phyloP scores from a whole-genome alignment of 768 basidiomycete genomes.

The Amanita exitialis region DNA sequence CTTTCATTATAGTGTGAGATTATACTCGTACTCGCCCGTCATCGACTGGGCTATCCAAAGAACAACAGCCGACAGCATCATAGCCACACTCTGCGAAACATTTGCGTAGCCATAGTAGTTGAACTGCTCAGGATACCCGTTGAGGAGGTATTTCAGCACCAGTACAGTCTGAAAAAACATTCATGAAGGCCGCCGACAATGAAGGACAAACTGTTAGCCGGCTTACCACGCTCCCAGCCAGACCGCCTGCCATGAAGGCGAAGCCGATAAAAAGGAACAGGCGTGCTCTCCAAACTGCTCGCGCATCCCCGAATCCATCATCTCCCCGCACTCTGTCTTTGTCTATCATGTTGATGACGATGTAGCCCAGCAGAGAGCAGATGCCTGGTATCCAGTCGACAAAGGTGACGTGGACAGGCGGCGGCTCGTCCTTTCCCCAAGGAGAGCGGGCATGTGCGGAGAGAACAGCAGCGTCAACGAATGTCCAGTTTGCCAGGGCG shows the following conservation, averaged over 20 bases:
- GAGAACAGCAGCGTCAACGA: conserved; percentile 86
- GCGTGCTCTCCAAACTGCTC: conserved; percentile 86
- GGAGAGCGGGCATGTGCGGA: conserved; percentile 81
- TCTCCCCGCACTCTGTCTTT: conserved; percentile 81
- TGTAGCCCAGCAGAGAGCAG: conserved; percentile 84
- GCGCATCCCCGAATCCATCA: conserved; percentile 70
- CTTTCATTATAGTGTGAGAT: conserved; percentile 45
- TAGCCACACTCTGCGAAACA: conserved; percentile 71
- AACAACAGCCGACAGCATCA: conserved; percentile 74
- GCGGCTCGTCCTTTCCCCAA: conserved; percentile 54
- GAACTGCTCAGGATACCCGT: conserved; percentile 54
- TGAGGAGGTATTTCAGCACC: conserved; percentile 75
- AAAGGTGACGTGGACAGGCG: conserved; percentile 71
- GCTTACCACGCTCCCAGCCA: conserved; percentile 95
- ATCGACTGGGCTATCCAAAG: conserved; percentile 81
- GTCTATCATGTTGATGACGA: conserved; percentile 90
- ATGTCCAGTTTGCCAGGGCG: conserved; percentile 90
- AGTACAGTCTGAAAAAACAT: conserved; percentile 58
- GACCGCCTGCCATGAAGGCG: conserved; percentile 93
- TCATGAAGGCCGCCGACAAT: background rate
- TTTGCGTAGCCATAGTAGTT: conserved; percentile 83
- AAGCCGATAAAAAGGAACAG: conserved; percentile 92
- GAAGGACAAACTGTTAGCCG: background rate
- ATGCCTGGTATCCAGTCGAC: conserved; percentile 98
- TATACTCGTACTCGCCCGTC: conserved; percentile 81